phyloP scores from a whole-genome alignment of 495 filamentous ascomycete genomes.

The Annulohypoxylon maeteangense region DNA sequence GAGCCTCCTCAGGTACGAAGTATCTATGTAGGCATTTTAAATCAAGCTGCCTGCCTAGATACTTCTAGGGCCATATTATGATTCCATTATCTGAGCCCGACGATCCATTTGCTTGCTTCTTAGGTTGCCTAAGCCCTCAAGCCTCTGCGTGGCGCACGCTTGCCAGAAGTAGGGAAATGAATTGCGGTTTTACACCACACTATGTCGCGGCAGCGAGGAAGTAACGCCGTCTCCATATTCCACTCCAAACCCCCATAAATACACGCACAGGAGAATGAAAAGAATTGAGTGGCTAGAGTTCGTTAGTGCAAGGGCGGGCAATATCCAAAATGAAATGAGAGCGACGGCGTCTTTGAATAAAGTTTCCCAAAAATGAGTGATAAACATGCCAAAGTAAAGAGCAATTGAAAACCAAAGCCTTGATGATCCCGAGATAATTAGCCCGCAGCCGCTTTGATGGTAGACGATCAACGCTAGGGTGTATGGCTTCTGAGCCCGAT shows the following conservation, averaged over 20 bases:
- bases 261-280: not conserved
- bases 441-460: constrained; percentile 44
- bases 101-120: constrained; percentile 3
- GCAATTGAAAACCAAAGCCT: constrained; percentile 52
- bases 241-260: not conserved
- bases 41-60: too few relatives aligned
- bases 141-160: constrained; percentile 23
- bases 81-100: constrained; percentile 8
- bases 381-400: constrained; percentile 48
- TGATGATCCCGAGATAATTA: constrained; percentile 46
- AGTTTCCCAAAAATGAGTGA: constrained; percentile 50
- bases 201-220: not conserved
- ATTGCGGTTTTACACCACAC: constrained; percentile 43
- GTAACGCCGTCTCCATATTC: not conserved
- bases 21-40: too few relatives aligned
- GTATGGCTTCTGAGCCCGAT: not conserved
- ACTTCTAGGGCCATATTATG: not conserved
- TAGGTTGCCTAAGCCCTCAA: constrained; percentile 34
- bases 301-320: not conserved
- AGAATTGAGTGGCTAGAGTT: not conserved
- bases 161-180: constrained; percentile 36
- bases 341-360: constrained; percentile 33
- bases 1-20: too few relatives aligned
- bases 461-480: constrained; percentile 22
- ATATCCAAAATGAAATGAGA: not conserved